Percentiles rank a stretch among this genome's conserved stretches.
These are phyloP conservation scores for Penstemon barbatus DNA, from an alignment of 257 asterid species.

Conservation along the genomic window DNA sequence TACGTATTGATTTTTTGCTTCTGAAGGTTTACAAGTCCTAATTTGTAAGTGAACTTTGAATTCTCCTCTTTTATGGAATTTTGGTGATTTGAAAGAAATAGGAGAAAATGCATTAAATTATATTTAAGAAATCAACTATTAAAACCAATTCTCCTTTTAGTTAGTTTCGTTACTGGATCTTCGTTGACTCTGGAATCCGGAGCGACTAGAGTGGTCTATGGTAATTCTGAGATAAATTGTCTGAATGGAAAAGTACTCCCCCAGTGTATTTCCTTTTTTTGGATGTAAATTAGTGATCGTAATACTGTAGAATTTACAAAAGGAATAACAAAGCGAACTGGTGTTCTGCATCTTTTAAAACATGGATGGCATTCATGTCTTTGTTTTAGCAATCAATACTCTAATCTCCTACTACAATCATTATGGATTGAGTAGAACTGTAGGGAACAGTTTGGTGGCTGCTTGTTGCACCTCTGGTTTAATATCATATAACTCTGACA, in stretches of 20 bases:
- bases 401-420: neutral
- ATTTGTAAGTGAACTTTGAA: neutral
- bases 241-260: neutral
- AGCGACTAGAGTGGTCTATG: neutral
- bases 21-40: neutral
- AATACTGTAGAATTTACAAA: neutral
- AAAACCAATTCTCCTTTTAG: neutral
- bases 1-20: neutral
- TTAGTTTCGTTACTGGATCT: constrained; percentile 3
- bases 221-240: neutral
- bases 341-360: constrained; percentile 8
- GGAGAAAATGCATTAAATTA: neutral
- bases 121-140: neutral
- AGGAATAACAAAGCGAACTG: neutral
- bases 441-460: neutral
- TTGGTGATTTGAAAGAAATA: neutral
- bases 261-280: neutral
- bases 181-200: neutral
- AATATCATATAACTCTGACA: neutral
- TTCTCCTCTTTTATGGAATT: neutral
- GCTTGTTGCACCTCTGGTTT: neutral
- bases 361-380: constrained; percentile 2
- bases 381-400: neutral
- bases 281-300: neutral
- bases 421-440: neutral